Evolutionary conservation across 2,329 filamentous ascomycete genomes (phyloP), one percentile per base, ranked within the genome.

Genomic region (Aspergillus oerlinghausenensis): DNA sequence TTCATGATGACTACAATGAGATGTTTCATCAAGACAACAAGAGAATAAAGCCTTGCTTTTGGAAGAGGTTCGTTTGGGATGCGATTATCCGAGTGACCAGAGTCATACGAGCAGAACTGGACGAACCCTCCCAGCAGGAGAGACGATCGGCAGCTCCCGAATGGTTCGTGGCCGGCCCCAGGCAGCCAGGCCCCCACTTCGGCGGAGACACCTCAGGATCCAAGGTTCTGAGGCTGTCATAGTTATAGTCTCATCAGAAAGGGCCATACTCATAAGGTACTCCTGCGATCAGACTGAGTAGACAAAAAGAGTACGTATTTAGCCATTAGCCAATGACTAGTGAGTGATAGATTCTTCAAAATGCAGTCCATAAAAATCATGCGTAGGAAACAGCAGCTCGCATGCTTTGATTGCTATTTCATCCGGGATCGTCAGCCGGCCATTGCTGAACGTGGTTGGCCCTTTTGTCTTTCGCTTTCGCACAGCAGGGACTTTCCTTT

Each of bases 131-230:
- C 29, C 29, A 32, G 29, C 29, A 17, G 42, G 49, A 28, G 38
- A 51, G 45, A 21, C 43, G 40, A 58, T 58, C 53, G 56, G 56
- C 49, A 55, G 53, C 53, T 52, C 48, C 56, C 56, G 56, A 58
- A 49, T 55, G 56, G 56, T 57, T 57, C 55, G 14, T 43, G 8
- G 40, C n/a, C 21, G n/a, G 40, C 40, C 40, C 40, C 40, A 43
- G 40, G 40, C 40, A 11, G 10, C 40, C 40, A 43, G 40, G 7
- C 19, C 40, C 40, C n/a, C 40, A 43, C 40, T 43, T 17, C 14
- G 40, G 7, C n/a, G 19, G n/a, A 43, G 40, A 43, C 40, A 43
- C 40, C 40, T 43, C 3, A 43, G 40, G 40, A 9, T 23, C 21
- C 17, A 19, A 43, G 40, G 40, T 19, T 23, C n/a, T 21, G 21